Evolutionary conservation across 2,329 filamentous ascomycete genomes (phyloP).

Genomic region (Scopulariopsis brevicaulis): DNA sequence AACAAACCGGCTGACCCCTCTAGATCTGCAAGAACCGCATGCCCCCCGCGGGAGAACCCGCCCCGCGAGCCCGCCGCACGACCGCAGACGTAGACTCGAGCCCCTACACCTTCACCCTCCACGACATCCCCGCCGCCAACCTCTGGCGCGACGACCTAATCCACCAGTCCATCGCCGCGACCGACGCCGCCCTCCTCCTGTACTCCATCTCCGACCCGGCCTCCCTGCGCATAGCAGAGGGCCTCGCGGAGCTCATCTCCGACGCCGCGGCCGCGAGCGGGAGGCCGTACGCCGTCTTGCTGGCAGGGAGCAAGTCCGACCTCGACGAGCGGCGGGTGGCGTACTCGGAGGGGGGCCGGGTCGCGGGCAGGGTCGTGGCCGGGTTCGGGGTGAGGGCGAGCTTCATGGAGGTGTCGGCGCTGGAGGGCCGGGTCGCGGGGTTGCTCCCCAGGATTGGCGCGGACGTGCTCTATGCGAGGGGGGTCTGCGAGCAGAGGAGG

Average conservation of each 20-base stretch:
- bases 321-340: slow-evolving; percentile 14
- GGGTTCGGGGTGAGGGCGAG: slow-evolving; percentile 10
- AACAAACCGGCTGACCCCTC: neutral
- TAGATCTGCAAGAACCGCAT: slow-evolving; percentile 21
- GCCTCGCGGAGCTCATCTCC: slow-evolving; percentile 12
- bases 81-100: slow-evolving; percentile 18
- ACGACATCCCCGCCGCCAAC: slow-evolving; percentile 22
- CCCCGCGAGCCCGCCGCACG: slow-evolving; percentile 17
- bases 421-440: slow-evolving; percentile 20
- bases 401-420: slow-evolving; percentile 23
- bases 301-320: slow-evolving; percentile 16
- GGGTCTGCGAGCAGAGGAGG: slow-evolving; percentile 1
- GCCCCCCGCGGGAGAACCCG: slow-evolving; percentile 10
- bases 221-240: slow-evolving; percentile 15
- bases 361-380: slow-evolving; percentile 14
- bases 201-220: slow-evolving; percentile 17
- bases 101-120: slow-evolving; percentile 21
- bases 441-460: slow-evolving; percentile 20
- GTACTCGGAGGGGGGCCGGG: slow-evolving; percentile 18
- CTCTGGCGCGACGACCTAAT: slow-evolving; percentile 19
- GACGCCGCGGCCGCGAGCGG: neutral
- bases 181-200: slow-evolving; percentile 25
- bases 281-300: slow-evolving; percentile 8
- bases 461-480: slow-evolving; percentile 9
- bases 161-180: slow-evolving; percentile 24